Evolutionary conservation across 345 rosid genomes (phyloP).

Genomic region (Lepidium aucheri): DNA sequence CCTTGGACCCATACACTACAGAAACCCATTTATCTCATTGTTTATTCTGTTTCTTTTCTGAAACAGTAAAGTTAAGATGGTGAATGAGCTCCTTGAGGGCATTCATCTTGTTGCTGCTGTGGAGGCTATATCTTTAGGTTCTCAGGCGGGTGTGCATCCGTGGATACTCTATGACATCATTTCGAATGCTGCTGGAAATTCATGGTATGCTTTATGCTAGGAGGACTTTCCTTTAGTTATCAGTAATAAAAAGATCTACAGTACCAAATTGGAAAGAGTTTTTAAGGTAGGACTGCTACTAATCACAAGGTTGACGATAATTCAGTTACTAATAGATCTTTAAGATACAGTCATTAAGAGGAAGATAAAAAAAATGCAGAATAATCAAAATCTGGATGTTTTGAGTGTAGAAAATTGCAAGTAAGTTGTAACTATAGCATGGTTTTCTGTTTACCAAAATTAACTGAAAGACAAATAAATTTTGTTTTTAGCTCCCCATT

Average conservation of each 20-base stretch:
- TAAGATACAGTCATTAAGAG: background rate
- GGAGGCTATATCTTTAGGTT: conserved; percentile 81
- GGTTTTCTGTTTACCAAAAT: background rate
- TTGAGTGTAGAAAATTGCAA: background rate
- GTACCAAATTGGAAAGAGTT: background rate
- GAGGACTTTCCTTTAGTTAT: background rate
- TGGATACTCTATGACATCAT: conserved; percentile 90
- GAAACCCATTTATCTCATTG: background rate
- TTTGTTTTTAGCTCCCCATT: background rate
- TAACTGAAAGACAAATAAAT: background rate
- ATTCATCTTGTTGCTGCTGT: conserved; percentile 81
- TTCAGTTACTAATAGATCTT: conserved; percentile 4
- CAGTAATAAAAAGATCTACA: background rate
- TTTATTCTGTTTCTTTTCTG: background rate
- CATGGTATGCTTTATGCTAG: conserved; percentile 52
- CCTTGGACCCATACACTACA: background rate
- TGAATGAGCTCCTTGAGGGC: conserved; percentile 74
- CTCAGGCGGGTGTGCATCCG: conserved; percentile 71
- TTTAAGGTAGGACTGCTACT: background rate
- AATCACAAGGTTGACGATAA: background rate
- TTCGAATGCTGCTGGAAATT: conserved; percentile 97
- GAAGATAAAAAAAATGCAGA: background rate
- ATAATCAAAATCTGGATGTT: background rate
- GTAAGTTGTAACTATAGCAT: background rate
- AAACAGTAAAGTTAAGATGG: conserved; percentile 72